Evolutionary conservation across 805 yeast species (phyloP).

Genomic region (Myxozyma vanderwaltii): DNA sequence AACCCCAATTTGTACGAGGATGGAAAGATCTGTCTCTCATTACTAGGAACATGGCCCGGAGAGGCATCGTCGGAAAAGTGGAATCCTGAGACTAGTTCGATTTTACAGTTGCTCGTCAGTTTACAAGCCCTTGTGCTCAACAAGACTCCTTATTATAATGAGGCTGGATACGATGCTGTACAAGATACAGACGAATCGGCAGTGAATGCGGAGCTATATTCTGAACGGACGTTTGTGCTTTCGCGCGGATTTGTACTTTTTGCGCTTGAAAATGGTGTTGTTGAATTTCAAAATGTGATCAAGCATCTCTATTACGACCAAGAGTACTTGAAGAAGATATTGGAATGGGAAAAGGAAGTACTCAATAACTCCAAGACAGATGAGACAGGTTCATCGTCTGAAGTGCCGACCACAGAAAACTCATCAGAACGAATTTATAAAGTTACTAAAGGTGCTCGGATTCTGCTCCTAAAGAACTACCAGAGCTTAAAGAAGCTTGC

Average conservation of each 20-base stretch:
- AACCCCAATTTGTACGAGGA: conserved; percentile 34
- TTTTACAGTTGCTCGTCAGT: conserved; percentile 30
- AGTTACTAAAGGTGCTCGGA: conserved; percentile 28
- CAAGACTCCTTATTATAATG: conserved; percentile 30
- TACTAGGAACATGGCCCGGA: conserved; percentile 35
- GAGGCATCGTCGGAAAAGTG: conserved; percentile 26
- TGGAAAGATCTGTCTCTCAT: conserved; percentile 32
- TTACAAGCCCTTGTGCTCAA: conserved; percentile 31
- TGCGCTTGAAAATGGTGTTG: conserved; percentile 17
- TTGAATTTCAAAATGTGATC: conserved; percentile 24
- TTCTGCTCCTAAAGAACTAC: conserved; percentile 19
- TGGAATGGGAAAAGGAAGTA: conserved; percentile 28
- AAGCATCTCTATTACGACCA: conserved; percentile 12
- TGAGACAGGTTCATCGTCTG: background rate
- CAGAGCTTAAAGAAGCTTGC: background rate
- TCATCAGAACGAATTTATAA: conserved; percentile 8
- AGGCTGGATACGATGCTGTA: conserved; percentile 32
- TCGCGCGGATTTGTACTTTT: conserved; percentile 30
- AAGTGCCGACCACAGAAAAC: too few species aligned
- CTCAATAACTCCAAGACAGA: conserved; percentile 12
- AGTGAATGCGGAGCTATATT: conserved; percentile 25
- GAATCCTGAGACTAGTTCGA: conserved; percentile 29
- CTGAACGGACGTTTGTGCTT: conserved; percentile 30
- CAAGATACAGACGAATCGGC: conserved; percentile 26
- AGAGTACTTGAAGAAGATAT: conserved; percentile 2